phyloP scores from a whole-genome alignment of 495 filamentous ascomycete species.

The Massariosphaeria phaeospora region DNA sequence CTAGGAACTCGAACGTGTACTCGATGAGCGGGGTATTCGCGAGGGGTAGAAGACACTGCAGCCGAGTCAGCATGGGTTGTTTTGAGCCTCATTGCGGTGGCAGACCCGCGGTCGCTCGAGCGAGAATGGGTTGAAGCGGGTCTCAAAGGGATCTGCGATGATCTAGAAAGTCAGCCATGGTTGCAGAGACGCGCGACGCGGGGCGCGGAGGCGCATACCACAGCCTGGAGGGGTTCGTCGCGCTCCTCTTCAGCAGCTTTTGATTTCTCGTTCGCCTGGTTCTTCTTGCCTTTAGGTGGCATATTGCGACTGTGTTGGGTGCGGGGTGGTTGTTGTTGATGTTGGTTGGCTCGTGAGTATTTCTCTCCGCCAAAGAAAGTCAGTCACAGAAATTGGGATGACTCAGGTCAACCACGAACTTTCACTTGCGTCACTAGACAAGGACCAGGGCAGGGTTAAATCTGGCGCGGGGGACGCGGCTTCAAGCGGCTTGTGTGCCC shows the following conservation, averaged over 20 bases:
- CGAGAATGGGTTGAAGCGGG: constrained; percentile 83
- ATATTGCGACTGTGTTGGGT: constrained; percentile 29
- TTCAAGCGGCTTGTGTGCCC: not conserved
- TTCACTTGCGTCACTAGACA: not conserved
- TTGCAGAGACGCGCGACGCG: not conserved
- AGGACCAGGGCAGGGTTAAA: not conserved
- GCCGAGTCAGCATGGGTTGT: constrained; percentile 7
- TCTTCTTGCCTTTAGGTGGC: constrained; percentile 55
- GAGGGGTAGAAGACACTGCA: constrained; percentile 84
- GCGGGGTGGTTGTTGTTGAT: not conserved
- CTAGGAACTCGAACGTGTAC: constrained; percentile 94
- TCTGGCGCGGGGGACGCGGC: not conserved
- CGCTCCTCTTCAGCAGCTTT: constrained; percentile 60
- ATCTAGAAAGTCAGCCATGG: constrained; percentile 31
- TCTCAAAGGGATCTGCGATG: constrained; percentile 92
- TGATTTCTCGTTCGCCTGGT: constrained; percentile 54
- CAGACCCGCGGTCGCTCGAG: constrained; percentile 79
- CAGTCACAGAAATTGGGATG: not conserved
- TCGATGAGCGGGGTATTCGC: constrained; percentile 94
- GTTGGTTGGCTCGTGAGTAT: not conserved
- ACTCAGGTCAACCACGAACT: not conserved
- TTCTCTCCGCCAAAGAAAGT: too few species aligned
- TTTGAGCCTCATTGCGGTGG: not conserved
- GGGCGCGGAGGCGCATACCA: constrained; percentile 53
- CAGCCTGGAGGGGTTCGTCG: constrained; percentile 85